Base-by-base conservation (phyloP, 2,329 filamentous ascomycete species). In the Diplocarpon mali region DNA sequence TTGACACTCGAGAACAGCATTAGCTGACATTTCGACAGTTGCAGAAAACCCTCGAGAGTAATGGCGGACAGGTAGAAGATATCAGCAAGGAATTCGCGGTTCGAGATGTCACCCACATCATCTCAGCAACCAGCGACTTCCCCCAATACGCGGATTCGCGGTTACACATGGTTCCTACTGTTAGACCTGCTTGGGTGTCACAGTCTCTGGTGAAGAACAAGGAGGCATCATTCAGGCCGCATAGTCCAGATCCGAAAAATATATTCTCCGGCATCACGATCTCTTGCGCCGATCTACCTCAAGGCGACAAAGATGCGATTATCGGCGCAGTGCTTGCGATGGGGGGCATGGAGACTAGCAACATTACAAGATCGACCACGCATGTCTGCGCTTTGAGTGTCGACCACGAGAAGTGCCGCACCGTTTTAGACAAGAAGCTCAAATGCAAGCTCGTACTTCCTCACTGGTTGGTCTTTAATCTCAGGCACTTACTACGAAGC, bases 221-320 rank as follows among this genome's bases (percentile, higher is more conserved):
- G 60, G 71, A 83, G 43, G 80, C 80, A 29, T 87, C 86, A 55
- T 77, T 89, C 9, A 79, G 90, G 34, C 84, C 87, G 13, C 93
- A 83, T 63, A 95, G 83, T 37, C 92, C 92, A 1, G 92, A 98
- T 57, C 89, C 90, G 2, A 77, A 83, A 47, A 78, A 95, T 61
- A 92, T 95, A 62, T 85, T 98, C 65, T 85, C 84, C 41, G 81
- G 87, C 54, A 83, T 96, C 35, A 76, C 84, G 24, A 72, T 95
- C 14, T 83, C 81, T 28, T 93, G 85, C 59, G 86, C 82, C 38
- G 85, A 92, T 57, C 77, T 98, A 38, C 92, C 92, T 0, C 70
- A 78, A 30, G 83, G 79, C 30, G 92, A 98, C 64, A 85, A 88
- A 61, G 90, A 96, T 65, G 85, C 88, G 10, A 95, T 98, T 45